Percentiles rank a stretch among this genome's conserved stretches.
These are phyloP conservation scores for Hanseniaspora jakobsenii DNA, from an alignment of 805 yeast species.

Conservation along the genomic window DNA sequence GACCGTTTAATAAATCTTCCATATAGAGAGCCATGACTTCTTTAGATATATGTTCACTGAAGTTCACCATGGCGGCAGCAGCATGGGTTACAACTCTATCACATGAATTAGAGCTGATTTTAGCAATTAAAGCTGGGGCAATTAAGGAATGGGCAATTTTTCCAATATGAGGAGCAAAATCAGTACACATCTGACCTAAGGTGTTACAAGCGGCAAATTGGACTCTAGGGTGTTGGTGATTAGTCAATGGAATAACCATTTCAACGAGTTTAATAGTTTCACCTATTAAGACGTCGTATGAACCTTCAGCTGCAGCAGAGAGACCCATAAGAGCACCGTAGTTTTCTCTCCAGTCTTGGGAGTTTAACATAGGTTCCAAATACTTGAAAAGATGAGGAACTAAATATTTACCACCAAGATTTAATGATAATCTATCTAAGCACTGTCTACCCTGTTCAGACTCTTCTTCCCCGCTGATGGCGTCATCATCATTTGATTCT, in stretches of 20 bases:
- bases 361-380: constrained; percentile 69
- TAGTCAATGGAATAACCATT: constrained; percentile 71
- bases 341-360: constrained; percentile 81
- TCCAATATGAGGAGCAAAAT: constrained; percentile 83
- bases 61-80: constrained; percentile 94
- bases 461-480: constrained; percentile 73
- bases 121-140: constrained; percentile 78
- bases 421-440: constrained; percentile 79
- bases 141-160: constrained; percentile 65
- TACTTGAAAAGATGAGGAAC: constrained; percentile 80
- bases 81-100: constrained; percentile 97
- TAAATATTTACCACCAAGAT: constrained; percentile 68
- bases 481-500: constrained; percentile 62
- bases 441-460: constrained; percentile 89
- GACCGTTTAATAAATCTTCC: constrained; percentile 63
- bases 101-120: constrained; percentile 56
- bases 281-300: constrained; percentile 71
- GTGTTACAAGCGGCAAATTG: constrained; percentile 97
- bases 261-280: constrained; percentile 76
- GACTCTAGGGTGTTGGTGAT: constrained; percentile 84
- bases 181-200: constrained; percentile 91
- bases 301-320: constrained; percentile 95
- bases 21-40: constrained; percentile 85
- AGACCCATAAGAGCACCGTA: constrained; percentile 96
- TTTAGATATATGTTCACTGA: constrained; percentile 80